phyloP scores from a whole-genome alignment of 208 protist species.

The Trypanosoma congolense region DNA sequence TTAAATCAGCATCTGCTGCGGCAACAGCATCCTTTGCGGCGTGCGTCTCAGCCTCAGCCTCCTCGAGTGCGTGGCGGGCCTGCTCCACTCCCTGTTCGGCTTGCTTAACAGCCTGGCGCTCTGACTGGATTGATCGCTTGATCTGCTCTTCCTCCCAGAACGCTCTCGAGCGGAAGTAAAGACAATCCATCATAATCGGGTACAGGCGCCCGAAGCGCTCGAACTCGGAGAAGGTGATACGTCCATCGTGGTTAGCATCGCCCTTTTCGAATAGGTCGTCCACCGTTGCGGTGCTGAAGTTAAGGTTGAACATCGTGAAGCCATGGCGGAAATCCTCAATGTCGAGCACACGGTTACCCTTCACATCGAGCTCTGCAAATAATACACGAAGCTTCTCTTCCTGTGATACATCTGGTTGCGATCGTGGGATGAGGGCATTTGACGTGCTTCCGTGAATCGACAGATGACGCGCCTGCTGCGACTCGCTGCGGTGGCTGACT shows the following conservation, averaged over 20 bases:
- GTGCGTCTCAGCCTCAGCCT: slow-evolving; percentile 53
- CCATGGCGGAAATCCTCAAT: slow-evolving; percentile 77
- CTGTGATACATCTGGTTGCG: slow-evolving; percentile 47
- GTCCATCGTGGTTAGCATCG: slow-evolving; percentile 77
- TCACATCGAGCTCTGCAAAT: slow-evolving; percentile 85
- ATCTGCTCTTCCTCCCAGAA: slow-evolving; percentile 89
- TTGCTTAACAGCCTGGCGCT: slow-evolving; percentile 68
- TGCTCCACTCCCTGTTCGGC: slow-evolving; percentile 56
- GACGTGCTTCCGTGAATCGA: slow-evolving; percentile 25
- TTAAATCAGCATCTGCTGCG: slow-evolving; percentile 65
- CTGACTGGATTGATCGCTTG: slow-evolving; percentile 71
- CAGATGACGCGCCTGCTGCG: slow-evolving; percentile 32
- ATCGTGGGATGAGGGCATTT: slow-evolving; percentile 56
- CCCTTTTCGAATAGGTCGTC: slow-evolving; percentile 87
- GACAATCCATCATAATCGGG: slow-evolving; percentile 88
- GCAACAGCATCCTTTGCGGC: slow-evolving; percentile 53
- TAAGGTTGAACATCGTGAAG: slow-evolving; percentile 77
- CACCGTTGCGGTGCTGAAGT: slow-evolving; percentile 81
- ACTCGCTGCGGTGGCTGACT: slow-evolving; percentile 17
- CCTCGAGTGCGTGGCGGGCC: slow-evolving; percentile 42
- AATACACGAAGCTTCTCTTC: slow-evolving; percentile 87
- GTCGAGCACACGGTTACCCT: slow-evolving; percentile 71
- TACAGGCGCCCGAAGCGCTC: slow-evolving; percentile 85
- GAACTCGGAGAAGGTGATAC: slow-evolving; percentile 86
- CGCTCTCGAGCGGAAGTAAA: slow-evolving; percentile 89